Evolutionary conservation across 257 asterid genomes (phyloP).

Genomic region (Nicotiana tabacum): DNA sequence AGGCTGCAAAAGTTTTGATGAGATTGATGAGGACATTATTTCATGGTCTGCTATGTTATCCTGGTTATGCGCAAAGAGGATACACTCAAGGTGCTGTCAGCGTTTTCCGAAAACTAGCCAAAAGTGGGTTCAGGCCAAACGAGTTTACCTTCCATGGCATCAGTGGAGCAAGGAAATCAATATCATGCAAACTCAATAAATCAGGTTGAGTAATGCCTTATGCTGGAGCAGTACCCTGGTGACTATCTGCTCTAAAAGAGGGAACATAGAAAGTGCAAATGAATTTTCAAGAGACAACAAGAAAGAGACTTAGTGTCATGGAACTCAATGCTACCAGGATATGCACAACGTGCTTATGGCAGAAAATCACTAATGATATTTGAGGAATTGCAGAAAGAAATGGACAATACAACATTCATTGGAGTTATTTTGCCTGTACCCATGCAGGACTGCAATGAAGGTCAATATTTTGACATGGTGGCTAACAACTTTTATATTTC

Average conservation of each 20-base stretch:
- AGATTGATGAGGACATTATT: constrained; percentile 65
- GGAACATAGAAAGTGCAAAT: constrained; percentile 75
- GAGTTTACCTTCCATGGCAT: constrained; percentile 60
- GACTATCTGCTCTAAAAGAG: constrained; percentile 79
- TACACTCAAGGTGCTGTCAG: constrained; percentile 55
- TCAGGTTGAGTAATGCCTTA: constrained; percentile 42
- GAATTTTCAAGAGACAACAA: constrained; percentile 62
- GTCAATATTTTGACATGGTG: constrained; percentile 73
- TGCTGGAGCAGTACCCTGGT: constrained; percentile 79
- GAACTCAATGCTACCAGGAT: constrained; percentile 89
- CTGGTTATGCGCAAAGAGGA: constrained; percentile 65
- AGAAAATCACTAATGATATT: constrained; percentile 61
- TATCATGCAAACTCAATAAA: constrained; percentile 71
- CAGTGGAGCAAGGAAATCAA: constrained; percentile 74
- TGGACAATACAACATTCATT: constrained; percentile 71
- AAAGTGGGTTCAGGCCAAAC: constrained; percentile 61
- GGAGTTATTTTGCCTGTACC: constrained; percentile 86
- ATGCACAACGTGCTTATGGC: constrained; percentile 72
- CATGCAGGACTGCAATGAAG: constrained; percentile 75
- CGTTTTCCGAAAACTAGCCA: constrained; percentile 38
- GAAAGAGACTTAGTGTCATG: constrained; percentile 79
- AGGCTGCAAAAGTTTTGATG: constrained; percentile 54
- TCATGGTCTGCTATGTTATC: constrained; percentile 93
- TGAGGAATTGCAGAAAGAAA: constrained; percentile 54
- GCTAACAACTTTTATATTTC: constrained; percentile 44